These are phyloP conservation scores for Gentiana macrophylla DNA, from an alignment of 257 asterid genomes.

Conservation along the genomic window DNA sequence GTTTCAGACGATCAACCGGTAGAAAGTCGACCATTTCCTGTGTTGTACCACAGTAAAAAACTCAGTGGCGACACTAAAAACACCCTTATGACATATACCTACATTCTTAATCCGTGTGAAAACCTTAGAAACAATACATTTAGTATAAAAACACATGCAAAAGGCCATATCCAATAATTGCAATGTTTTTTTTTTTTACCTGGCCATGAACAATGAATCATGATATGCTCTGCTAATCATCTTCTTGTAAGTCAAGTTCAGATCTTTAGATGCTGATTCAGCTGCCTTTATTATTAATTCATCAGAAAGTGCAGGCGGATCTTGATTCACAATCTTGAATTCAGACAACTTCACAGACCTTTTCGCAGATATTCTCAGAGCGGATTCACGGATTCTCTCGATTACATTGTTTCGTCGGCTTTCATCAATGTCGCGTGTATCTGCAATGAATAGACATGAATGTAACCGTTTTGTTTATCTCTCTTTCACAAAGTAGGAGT, in stretches of 20 bases:
- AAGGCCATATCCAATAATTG: no score
- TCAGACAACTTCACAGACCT: constrained; percentile 63
- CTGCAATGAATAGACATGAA: constrained; percentile 24
- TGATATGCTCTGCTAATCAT: constrained; percentile 98
- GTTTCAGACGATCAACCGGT: no score
- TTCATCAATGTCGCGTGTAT: constrained; percentile 86
- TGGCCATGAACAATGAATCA: constrained; percentile 93
- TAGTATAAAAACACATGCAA: no score
- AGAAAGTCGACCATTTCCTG: no score
- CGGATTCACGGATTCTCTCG: constrained; percentile 55
- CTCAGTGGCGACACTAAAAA: no score
- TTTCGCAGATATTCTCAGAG: constrained; percentile 40
- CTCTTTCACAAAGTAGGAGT: background rate
- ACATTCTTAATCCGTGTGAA: no score
- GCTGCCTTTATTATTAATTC: constrained; percentile 57
- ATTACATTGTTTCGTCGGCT: constrained; percentile 59
- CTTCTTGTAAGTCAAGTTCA: constrained; percentile 68
- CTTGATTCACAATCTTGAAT: constrained; percentile 77
- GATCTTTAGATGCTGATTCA: constrained; percentile 63
- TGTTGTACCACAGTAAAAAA: no score
- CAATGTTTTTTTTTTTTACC: constrained; percentile 27
- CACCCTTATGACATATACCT: no score
- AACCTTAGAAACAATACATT: no score
- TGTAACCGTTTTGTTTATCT: background rate
- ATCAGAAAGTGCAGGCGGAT: constrained; percentile 82